Percentiles rank a stretch among this genome's conserved stretches.
Evolutionary conservation across 2,329 filamentous ascomycete genomes (phyloP).

Genomic region (Talaromyces marneffei): DNA sequence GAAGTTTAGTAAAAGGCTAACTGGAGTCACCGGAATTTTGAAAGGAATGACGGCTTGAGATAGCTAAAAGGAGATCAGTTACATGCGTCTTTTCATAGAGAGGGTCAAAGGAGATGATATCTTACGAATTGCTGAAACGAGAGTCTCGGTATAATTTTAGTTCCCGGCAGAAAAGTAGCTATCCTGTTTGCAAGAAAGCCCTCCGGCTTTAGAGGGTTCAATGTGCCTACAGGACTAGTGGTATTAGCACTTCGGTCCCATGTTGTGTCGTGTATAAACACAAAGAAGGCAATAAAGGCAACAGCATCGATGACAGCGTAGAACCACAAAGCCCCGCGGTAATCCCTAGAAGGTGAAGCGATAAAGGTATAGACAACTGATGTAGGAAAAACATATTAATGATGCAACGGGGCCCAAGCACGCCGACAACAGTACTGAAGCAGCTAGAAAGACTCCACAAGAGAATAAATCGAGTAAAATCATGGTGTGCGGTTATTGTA

Average conservation of each 20-base stretch:
- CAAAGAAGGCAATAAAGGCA: conserved; percentile 1
- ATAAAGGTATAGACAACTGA: conserved; percentile 1
- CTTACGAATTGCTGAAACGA: background rate
- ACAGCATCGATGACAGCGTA: conserved; percentile 1
- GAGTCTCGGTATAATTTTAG: background rate
- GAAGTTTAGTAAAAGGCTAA: background rate
- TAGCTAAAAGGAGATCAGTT: background rate
- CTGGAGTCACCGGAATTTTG: conserved; percentile 2
- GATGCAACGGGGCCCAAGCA: background rate
- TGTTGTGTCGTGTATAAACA: conserved; percentile 8
- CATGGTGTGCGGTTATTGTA: background rate
- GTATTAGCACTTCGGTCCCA: background rate
- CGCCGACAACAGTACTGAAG: background rate
- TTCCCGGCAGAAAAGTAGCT: conserved; percentile 6
- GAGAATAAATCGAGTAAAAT: conserved; percentile 1
- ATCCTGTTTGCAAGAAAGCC: conserved; percentile 3
- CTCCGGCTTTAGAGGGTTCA: background rate
- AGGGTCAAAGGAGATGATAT: background rate
- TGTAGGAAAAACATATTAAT: conserved; percentile 9
- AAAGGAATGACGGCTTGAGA: background rate
- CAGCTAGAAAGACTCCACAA: conserved; percentile 1
- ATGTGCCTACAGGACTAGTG: background rate
- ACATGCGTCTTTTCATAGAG: background rate
- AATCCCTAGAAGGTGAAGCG: background rate
- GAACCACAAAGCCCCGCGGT: conserved; percentile 7